phyloP scores from a whole-genome alignment of 2,329 filamentous ascomycete genomes.

The Neonectria faginata region DNA sequence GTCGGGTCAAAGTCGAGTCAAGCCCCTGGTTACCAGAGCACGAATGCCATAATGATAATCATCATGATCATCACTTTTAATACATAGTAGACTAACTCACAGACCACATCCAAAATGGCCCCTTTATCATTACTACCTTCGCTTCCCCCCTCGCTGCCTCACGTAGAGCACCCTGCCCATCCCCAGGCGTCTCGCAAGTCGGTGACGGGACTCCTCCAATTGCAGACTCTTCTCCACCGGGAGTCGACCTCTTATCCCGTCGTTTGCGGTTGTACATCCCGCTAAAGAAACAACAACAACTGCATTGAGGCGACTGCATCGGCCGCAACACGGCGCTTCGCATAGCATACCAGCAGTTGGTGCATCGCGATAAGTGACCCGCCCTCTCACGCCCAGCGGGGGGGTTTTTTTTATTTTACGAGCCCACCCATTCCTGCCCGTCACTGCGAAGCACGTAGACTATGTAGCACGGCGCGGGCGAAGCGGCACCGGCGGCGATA shows the following conservation, averaged over 20 bases:
- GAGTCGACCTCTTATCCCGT: conserved; percentile 4
- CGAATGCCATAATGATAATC: conserved; percentile 3
- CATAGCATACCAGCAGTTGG: conserved; percentile 16
- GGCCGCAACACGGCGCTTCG: conserved; percentile 23
- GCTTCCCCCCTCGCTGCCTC: conserved; percentile 6
- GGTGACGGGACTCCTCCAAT: conserved; percentile 9
- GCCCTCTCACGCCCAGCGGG: neutral
- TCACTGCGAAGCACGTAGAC: conserved; percentile 1
- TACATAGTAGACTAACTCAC: neutral
- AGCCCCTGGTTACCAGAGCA: neutral
- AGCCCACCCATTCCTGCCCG: conserved; percentile 21
- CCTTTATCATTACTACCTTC: neutral
- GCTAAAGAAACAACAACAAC: neutral
- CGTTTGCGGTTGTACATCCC: conserved; percentile 13
- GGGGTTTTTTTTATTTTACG: neutral
- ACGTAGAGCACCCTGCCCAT: conserved; percentile 10
- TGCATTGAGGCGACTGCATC: conserved; percentile 23
- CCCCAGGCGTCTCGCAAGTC: neutral
- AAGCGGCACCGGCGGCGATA: conserved; percentile 4
- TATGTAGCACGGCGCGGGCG: neutral
- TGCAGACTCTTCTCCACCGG: conserved; percentile 16
- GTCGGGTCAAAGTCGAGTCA: conserved; percentile 2
- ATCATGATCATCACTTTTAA: neutral
- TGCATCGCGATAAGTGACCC: conserved; percentile 15
- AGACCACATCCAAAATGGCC: conserved; percentile 9